phyloP scores from a whole-genome alignment of 176 grass and related monocot genomes.

The Zizania latifolia region DNA sequence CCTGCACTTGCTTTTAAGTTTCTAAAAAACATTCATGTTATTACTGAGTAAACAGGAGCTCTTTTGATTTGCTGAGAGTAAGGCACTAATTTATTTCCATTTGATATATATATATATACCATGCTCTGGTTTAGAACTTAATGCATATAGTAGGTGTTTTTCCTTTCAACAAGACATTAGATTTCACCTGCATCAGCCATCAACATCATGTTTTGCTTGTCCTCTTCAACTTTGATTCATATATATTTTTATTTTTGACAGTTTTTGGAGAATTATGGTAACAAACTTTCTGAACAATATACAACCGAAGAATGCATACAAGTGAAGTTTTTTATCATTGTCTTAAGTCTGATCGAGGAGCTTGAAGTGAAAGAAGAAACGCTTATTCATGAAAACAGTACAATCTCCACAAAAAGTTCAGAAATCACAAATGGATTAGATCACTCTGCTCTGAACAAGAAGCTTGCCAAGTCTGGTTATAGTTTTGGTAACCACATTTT shows the following conservation, averaged over 20 bases:
- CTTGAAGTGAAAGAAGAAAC: slow-evolving; percentile 44
- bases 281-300: slow-evolving; percentile 47
- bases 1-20: slow-evolving; percentile 24
- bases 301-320: slow-evolving; percentile 30
- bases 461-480: slow-evolving; percentile 36
- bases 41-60: slow-evolving; percentile 4
- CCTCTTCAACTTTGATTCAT: slow-evolving; percentile 19
- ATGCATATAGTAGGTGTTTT: background rate
- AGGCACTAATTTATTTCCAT: background rate
- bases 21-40: slow-evolving; percentile 18
- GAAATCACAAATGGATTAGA: slow-evolving; percentile 18
- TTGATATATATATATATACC: background rate
- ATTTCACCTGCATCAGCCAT: background rate
- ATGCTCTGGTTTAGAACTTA: background rate
- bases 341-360: slow-evolving; percentile 75
- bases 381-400: slow-evolving; percentile 7
- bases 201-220: background rate
- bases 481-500: slow-evolving; percentile 49
- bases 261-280: slow-evolving; percentile 48
- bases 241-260: slow-evolving; percentile 25
- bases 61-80: background rate
- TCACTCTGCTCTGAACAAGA: slow-evolving; percentile 31
- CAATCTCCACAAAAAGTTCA: slow-evolving; percentile 1
- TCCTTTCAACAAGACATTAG: background rate
- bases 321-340: slow-evolving; percentile 61